phyloP scores from a whole-genome alignment of 371 early-diverging fungal species.

The Conidiobolus incongruus region DNA sequence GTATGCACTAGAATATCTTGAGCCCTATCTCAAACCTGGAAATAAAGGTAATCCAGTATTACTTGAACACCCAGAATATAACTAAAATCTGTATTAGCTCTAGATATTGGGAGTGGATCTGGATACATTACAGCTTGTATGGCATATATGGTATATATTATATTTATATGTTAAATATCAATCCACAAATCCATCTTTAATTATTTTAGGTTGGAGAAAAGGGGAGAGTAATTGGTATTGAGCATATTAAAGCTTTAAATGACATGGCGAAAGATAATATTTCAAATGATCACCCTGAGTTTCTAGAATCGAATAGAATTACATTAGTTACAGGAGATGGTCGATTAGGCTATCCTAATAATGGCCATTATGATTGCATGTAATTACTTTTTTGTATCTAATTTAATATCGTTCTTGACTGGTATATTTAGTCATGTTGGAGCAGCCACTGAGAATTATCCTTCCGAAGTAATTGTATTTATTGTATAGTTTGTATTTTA shows the following conservation, averaged over 20 bases:
- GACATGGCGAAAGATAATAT: conserved; percentile 24
- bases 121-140: conserved; percentile 68
- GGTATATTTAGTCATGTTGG: conserved; percentile 48
- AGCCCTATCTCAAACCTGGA: conserved; percentile 33
- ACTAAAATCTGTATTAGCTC: conserved; percentile 11
- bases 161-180: not conserved
- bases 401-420: not conserved
- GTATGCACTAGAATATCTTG: conserved; percentile 48
- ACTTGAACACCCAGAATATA: not conserved
- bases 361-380: conserved; percentile 71
- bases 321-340: conserved; percentile 49
- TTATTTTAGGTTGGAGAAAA: conserved; percentile 5
- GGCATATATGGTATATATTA: conserved; percentile 38
- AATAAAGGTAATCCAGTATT: conserved; percentile 29
- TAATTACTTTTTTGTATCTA: conserved; percentile 8
- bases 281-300: conserved; percentile 22
- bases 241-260: conserved; percentile 58
- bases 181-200: not conserved
- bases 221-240: conserved; percentile 44
- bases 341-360: conserved; percentile 36
- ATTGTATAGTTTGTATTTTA: not conserved
- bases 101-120: conserved; percentile 79
- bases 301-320: conserved; percentile 25
- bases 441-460: conserved; percentile 38
- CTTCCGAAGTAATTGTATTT: conserved; percentile 11